Percentiles rank a stretch among this genome's conserved stretches.
phyloP scores from a whole-genome alignment of 2,329 filamentous ascomycete species.

The Aspergillus transmontanensis region DNA sequence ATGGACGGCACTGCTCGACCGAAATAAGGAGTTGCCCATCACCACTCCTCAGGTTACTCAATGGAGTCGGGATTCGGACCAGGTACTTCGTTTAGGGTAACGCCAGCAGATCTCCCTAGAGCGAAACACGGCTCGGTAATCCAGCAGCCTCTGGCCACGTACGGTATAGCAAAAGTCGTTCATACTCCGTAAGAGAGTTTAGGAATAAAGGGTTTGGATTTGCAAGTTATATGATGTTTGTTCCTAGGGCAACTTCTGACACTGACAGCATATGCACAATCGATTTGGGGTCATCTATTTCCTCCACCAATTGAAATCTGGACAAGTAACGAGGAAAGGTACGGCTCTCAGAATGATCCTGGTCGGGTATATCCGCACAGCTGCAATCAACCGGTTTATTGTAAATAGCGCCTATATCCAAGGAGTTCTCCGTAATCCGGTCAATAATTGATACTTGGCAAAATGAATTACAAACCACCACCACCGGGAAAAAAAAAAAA shows the following conservation, averaged over 20 bases:
- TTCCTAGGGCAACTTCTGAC: conserved; percentile 3
- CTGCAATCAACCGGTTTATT: not conserved
- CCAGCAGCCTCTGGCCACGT: not conserved
- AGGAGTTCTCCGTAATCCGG: not conserved
- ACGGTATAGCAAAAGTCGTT: too few relatives aligned
- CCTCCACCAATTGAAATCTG: not conserved
- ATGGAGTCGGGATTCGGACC: not conserved
- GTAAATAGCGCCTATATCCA: not conserved
- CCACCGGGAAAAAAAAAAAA: not conserved
- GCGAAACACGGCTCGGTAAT: not conserved
- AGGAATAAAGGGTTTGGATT: conserved; percentile 5
- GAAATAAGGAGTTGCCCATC: not conserved
- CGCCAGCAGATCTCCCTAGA: conserved; percentile 1
- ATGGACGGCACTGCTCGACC: not conserved
- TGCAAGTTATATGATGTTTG: not conserved
- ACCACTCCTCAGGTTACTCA: not conserved
- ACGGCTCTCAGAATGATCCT: not conserved
- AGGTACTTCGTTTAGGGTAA: not conserved
- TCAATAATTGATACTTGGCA: conserved; percentile 2
- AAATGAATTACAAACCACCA: not conserved
- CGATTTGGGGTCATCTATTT: not conserved
- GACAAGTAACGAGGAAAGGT: not conserved
- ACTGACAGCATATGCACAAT: not conserved
- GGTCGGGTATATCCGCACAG: not conserved
- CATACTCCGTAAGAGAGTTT: not conserved